Evolutionary conservation across 2,329 filamentous ascomycete genomes (phyloP).

Genomic region (Alternaria solani): DNA sequence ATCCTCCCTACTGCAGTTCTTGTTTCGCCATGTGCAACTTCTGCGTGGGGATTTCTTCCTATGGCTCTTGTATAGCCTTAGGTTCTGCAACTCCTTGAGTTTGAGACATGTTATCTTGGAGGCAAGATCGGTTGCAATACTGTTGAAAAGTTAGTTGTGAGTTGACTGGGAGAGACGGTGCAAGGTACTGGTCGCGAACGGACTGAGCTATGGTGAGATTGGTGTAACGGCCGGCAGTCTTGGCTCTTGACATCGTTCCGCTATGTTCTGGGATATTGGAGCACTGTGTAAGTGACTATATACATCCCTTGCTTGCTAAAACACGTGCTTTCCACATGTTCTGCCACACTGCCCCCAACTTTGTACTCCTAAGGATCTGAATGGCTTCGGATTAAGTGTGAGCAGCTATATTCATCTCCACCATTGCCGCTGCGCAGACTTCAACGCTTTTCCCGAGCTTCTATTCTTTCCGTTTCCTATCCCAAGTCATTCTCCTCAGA

Average conservation of each 20-base stretch:
- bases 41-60: neutral
- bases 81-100: neutral
- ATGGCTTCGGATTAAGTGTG: no score
- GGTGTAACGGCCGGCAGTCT: neutral
- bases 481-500: neutral
- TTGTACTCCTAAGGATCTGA: neutral
- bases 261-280: neutral
- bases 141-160: neutral
- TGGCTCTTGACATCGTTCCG: neutral
- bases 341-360: neutral
- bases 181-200: neutral
- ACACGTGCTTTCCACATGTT: neutral
- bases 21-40: neutral
- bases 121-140: neutral
- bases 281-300: neutral
- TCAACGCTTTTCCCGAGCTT: no score
- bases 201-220: no score
- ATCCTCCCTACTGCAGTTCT: neutral
- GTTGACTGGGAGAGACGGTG: neutral
- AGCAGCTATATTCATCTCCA: neutral
- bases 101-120: neutral
- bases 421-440: neutral
- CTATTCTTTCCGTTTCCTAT: no score
- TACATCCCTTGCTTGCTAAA: neutral
- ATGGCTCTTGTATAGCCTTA: neutral